phyloP scores from a whole-genome alignment of 768 basidiomycete genomes.

The Termitomyces sp. region DNA sequence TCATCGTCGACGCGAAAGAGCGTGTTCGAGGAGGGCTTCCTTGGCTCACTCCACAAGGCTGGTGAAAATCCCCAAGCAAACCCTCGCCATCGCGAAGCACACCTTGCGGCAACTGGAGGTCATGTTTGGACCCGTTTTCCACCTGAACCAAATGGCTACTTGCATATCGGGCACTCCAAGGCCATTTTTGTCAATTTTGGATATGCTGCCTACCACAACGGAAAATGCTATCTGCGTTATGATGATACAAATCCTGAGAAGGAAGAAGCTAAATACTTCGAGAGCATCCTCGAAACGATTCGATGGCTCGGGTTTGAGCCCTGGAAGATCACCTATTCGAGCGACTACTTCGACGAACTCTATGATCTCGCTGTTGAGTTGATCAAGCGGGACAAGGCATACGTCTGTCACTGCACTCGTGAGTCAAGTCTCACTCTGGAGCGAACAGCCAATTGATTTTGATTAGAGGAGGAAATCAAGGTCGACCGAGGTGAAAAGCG shows the following conservation, averaged over 20 bases:
- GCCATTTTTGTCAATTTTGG: conserved; percentile 98
- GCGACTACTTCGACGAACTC: conserved; percentile 90
- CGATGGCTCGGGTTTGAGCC: conserved; percentile 98
- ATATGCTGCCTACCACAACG: conserved; percentile 93
- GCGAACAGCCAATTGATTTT: conserved; percentile 3
- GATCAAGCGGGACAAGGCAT: conserved; percentile 88
- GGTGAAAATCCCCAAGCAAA: conserved; percentile 91
- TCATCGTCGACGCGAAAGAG: conserved; percentile 47
- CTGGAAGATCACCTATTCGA: conserved; percentile 98
- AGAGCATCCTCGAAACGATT: conserved; percentile 92
- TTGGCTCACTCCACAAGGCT: conserved; percentile 88
- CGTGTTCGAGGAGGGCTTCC: conserved; percentile 94
- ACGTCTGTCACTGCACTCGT: conserved; percentile 97
- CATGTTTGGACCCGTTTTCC: conserved; percentile 95
- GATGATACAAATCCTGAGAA: conserved; percentile 99
- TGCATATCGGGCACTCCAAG: conserved; percentile 97
- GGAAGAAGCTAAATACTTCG: conserved; percentile 94
- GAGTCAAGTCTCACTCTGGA: conserved; percentile 28
- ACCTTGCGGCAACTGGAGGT: conserved; percentile 78
- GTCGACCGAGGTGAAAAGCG: conserved; percentile 83
- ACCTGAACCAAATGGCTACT: conserved; percentile 96
- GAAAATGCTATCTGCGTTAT: conserved; percentile 90
- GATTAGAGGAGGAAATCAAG: conserved; percentile 87
- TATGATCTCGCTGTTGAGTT: conserved; percentile 87
- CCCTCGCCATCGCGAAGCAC: conserved; percentile 73